Conservation (phyloP, 2,329 filamentous ascomycete genomes). For the Penicillium sp. region DNA sequence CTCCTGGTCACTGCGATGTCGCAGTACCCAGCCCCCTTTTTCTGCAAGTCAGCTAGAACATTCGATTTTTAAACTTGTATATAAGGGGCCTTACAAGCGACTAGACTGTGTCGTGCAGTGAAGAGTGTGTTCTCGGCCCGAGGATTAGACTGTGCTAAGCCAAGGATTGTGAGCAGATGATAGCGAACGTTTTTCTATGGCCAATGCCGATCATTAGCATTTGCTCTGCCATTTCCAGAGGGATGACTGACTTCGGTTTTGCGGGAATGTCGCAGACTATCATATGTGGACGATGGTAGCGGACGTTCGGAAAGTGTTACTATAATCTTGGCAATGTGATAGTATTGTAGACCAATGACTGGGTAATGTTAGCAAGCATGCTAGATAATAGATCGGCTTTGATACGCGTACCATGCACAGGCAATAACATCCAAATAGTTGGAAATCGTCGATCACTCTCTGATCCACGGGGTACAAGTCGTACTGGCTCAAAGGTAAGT, state of each 20-base stretch:
- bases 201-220: neutral
- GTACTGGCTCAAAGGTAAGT: slow-evolving; percentile 29
- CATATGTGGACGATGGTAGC: slow-evolving; percentile 12
- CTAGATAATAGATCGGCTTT: neutral
- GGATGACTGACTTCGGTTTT: slow-evolving; percentile 19
- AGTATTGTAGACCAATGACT: slow-evolving; percentile 40
- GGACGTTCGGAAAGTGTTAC: slow-evolving; percentile 20
- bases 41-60: neutral
- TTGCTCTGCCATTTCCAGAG: neutral
- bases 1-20: slow-evolving; percentile 23
- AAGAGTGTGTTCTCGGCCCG: slow-evolving; percentile 29
- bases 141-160: slow-evolving; percentile 26
- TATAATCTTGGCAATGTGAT: slow-evolving; percentile 34
- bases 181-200: slow-evolving; percentile 21
- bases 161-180: slow-evolving; percentile 25
- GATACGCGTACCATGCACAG: slow-evolving; percentile 27
- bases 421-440: slow-evolving; percentile 32
- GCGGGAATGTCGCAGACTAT: slow-evolving; percentile 22
- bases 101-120: slow-evolving; percentile 27
- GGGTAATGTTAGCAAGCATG: neutral
- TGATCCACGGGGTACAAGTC: slow-evolving; percentile 18
- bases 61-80: neutral
- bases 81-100: slow-evolving; percentile 21
- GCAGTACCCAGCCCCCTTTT: slow-evolving; percentile 31
- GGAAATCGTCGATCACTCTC: slow-evolving; percentile 27